phyloP scores from a whole-genome alignment of 2,329 filamentous ascomycete genomes.

The Calonectria honghensis region DNA sequence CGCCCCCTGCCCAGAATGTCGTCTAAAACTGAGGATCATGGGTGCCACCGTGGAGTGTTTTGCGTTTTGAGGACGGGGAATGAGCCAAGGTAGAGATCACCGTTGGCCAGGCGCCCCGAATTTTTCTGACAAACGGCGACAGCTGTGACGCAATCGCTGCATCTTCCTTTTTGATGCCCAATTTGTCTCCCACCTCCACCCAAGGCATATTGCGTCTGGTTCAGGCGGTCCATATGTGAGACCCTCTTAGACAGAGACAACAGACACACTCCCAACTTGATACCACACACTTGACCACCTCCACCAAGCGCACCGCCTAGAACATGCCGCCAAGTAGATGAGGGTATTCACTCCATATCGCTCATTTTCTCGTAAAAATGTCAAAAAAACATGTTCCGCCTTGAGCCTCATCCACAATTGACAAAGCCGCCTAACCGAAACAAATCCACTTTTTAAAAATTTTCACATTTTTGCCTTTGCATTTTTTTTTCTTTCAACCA shows the following conservation, averaged over 20 bases:
- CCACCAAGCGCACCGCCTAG: background rate
- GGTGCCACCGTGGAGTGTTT: conserved; percentile 14
- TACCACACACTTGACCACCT: background rate
- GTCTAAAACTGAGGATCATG: conserved; percentile 41
- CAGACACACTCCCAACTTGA: background rate
- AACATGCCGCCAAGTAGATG: background rate
- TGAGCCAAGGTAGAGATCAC: background rate
- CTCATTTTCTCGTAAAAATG: background rate
- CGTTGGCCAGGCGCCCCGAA: background rate
- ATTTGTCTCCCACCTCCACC: background rate
- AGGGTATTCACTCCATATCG: background rate
- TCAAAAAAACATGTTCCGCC: background rate
- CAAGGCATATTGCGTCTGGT: background rate
- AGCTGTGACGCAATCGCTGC: conserved; percentile 9
- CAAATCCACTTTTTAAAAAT: conserved; percentile 27
- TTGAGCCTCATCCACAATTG: conserved; percentile 7
- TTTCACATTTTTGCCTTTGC: conserved; percentile 21
- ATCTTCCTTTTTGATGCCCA: background rate
- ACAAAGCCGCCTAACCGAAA: background rate
- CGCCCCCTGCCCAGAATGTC: conserved; percentile 33
- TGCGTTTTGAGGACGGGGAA: conserved; percentile 25
- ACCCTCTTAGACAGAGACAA: background rate
- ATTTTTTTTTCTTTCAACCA: conserved; percentile 7
- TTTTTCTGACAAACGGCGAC: background rate
- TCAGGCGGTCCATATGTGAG: background rate